phyloP scores from a whole-genome alignment of 805 yeast species.

The Clavispora carvajalis region DNA sequence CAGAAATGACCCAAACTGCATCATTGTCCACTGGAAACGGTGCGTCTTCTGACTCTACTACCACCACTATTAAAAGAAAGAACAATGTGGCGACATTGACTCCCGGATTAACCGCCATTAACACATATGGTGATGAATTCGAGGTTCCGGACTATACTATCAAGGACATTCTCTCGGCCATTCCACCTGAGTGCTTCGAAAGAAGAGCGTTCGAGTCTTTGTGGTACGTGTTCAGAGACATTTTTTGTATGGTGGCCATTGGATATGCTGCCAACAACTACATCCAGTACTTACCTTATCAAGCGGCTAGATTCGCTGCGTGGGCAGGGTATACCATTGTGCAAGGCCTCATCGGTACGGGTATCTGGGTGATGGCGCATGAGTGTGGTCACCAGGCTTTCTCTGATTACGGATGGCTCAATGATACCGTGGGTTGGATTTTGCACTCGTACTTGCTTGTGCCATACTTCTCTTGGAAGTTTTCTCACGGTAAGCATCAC shows the following conservation, averaged over 20 bases:
- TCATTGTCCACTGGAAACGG: conserved; percentile 8
- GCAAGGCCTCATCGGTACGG: conserved; percentile 68
- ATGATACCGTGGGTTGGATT: conserved; percentile 79
- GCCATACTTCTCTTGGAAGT: conserved; percentile 86
- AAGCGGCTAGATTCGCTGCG: conserved; percentile 42
- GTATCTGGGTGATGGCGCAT: conserved; percentile 82
- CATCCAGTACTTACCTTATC: conserved; percentile 38
- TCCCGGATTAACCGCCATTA: conserved; percentile 41
- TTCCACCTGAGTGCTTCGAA: conserved; percentile 72
- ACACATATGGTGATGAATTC: conserved; percentile 62
- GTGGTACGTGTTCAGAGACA: conserved; percentile 65
- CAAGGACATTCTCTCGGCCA: conserved; percentile 66
- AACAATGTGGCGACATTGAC: conserved; percentile 41
- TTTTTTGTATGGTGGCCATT: conserved; percentile 41
- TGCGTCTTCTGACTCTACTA: conserved; percentile 4
- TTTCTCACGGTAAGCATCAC: conserved; percentile 81
- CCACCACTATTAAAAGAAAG: conserved; percentile 19
- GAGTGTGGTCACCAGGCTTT: conserved; percentile 92
- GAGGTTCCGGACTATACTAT: conserved; percentile 72
- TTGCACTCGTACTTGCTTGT: conserved; percentile 74
- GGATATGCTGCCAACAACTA: conserved; percentile 50
- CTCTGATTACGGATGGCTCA: conserved; percentile 63
- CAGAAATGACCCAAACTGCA: conserved; percentile 12
- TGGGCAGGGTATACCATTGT: conserved; percentile 54
- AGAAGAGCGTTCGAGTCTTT: conserved; percentile 52